These are phyloP conservation scores for Telfairia occidentalis DNA, from an alignment of 331 rosid species.

Conservation along the genomic window DNA sequence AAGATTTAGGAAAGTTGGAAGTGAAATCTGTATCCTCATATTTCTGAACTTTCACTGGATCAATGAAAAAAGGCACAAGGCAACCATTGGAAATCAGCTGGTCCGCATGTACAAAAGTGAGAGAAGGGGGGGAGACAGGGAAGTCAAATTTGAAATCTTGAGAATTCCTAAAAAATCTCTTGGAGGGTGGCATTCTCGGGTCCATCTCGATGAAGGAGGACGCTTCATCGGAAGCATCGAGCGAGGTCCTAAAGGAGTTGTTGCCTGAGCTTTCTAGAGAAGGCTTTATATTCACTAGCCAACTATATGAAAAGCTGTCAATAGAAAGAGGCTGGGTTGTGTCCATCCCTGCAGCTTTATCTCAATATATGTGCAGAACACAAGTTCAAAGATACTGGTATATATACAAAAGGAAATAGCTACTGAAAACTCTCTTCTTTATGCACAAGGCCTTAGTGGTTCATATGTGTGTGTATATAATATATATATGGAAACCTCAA, in stretches of 20 bases:
- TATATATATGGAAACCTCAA: conserved; percentile 29
- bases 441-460: conserved; percentile 7
- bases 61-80: conserved; percentile 59
- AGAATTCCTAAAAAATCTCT: conserved; percentile 66
- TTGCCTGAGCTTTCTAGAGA: conserved; percentile 50
- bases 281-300: conserved; percentile 87
- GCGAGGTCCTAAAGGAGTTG: conserved; percentile 41
- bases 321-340: conserved; percentile 67
- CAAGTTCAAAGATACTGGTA: neutral
- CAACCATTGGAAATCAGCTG: conserved; percentile 85
- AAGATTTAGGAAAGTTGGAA: neutral
- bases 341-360: conserved; percentile 48
- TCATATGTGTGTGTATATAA: neutral
- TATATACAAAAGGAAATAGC: conserved; percentile 18
- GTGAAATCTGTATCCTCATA: conserved; percentile 9
- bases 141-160: conserved; percentile 83
- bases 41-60: conserved; percentile 37
- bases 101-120: conserved; percentile 72
- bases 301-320: conserved; percentile 93
- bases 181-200: conserved; percentile 91
- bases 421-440: conserved; percentile 25
- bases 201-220: conserved; percentile 99
- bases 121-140: conserved; percentile 50
- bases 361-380: conserved; percentile 6
- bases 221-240: conserved; percentile 70